A percentile compares a stretch with the other conserved stretches of the same genome.
Conservation (phyloP, 2,329 filamentous ascomycete species). For the Domatiomyces globalis region DNA sequence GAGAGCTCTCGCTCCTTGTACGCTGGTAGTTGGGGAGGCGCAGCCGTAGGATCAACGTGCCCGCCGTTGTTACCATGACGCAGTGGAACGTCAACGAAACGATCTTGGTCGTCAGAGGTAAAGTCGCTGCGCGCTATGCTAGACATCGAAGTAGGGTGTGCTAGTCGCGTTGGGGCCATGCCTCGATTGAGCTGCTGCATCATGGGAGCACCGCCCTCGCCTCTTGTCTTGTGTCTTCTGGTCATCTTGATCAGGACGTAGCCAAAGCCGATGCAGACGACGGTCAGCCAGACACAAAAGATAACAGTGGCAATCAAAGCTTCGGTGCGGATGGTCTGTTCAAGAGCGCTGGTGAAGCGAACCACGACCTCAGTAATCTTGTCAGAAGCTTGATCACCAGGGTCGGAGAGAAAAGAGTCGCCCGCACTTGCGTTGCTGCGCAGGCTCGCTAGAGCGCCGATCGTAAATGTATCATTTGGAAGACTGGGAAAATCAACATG, state of each 20-base stretch:
- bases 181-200: neutral
- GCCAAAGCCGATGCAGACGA: conserved; percentile 59
- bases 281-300: conserved; percentile 26
- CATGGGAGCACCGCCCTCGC: conserved; percentile 40
- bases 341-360: conserved; percentile 53
- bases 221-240: conserved; percentile 44
- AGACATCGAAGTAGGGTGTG: neutral
- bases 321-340: conserved; percentile 56
- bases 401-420: conserved; percentile 61
- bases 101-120: conserved; percentile 16
- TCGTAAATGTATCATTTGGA: conserved; percentile 66
- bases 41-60: neutral
- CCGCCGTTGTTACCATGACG: conserved; percentile 19
- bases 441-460: conserved; percentile 51
- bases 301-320: conserved; percentile 65
- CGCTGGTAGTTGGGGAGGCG: neutral
- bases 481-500: conserved; percentile 68
- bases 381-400: conserved; percentile 59
- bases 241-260: conserved; percentile 51
- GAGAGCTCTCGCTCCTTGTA: neutral
- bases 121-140: conserved; percentile 7
- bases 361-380: conserved; percentile 65
- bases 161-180: conserved; percentile 1
- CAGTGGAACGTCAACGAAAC: conserved; percentile 28
- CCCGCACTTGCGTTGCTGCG: conserved; percentile 37